Evolutionary conservation across 148 eudicot species (phyloP).

Genomic region (Bassia scoparia): DNA sequence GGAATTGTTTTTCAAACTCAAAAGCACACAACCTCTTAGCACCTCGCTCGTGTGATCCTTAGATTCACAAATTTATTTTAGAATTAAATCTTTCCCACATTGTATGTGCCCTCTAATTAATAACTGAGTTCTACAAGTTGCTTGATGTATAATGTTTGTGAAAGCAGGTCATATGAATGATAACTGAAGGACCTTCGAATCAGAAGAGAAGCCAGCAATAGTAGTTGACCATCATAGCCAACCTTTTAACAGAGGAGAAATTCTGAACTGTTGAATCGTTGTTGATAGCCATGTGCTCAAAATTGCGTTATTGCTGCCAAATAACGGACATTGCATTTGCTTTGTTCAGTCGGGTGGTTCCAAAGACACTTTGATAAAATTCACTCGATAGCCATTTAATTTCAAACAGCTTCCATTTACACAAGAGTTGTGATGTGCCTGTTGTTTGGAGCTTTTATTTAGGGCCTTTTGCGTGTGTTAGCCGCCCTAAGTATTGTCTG

Average conservation of each 20-base stretch:
- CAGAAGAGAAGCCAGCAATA: conserved; percentile 70
- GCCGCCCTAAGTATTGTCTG: not conserved
- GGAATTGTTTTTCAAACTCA: no score
- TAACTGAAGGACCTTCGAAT: conserved; percentile 91
- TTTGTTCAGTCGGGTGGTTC: not conserved
- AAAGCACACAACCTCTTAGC: no score
- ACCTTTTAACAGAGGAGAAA: conserved; percentile 72
- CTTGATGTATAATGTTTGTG: not conserved
- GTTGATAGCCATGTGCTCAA: conserved; percentile 89
- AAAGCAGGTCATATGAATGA: conserved; percentile 83
- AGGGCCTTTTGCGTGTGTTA: conserved; percentile 8
- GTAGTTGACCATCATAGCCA: conserved; percentile 89
- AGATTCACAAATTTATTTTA: no score
- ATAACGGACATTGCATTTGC: not conserved
- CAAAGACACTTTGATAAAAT: not conserved
- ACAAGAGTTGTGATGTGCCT: not conserved
- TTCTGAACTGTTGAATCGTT: conserved; percentile 61
- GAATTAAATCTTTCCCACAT: not conserved
- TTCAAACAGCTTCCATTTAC: not conserved
- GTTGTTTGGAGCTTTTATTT: not conserved
- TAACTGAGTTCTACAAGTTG: not conserved
- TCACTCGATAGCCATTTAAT: not conserved
- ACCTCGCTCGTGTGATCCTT: no score
- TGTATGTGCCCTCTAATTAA: not conserved
- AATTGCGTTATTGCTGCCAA: conserved; percentile 91